Evolutionary conservation across 1,139 yeast genomes (phyloP).

Genomic region (Candida sp.): DNA sequence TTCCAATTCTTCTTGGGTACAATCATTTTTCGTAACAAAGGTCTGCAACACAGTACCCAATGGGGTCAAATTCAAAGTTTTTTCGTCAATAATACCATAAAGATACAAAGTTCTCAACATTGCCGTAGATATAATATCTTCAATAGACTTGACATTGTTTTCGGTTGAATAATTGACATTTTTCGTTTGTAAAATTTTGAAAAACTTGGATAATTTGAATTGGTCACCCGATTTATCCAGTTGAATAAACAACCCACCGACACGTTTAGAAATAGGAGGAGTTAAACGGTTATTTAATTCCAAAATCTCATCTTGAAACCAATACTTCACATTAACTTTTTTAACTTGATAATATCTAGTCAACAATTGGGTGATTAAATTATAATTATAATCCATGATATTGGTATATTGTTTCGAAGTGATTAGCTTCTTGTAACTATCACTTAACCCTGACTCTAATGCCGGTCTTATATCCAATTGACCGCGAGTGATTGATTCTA

Average conservation of each 20-base stretch:
- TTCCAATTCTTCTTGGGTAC: slow-evolving; percentile 14
- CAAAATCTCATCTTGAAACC: slow-evolving; percentile 51
- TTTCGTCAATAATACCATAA: slow-evolving; percentile 50
- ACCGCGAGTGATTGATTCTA: slow-evolving; percentile 70
- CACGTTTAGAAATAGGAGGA: slow-evolving; percentile 32
- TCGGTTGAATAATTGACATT: slow-evolving; percentile 10
- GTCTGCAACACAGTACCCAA: slow-evolving; percentile 56
- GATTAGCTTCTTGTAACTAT: slow-evolving; percentile 57
- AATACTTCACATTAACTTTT: slow-evolving; percentile 53
- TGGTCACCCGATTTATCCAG: slow-evolving; percentile 17
- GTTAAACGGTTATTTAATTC: slow-evolving; percentile 51
- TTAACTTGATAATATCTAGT: slow-evolving; percentile 86
- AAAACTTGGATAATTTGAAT: slow-evolving; percentile 34
- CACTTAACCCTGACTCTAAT: slow-evolving; percentile 59
- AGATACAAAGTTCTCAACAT: slow-evolving; percentile 56
- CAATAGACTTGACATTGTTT: slow-evolving; percentile 30
- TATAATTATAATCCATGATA: slow-evolving; percentile 57
- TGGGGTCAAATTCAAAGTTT: slow-evolving; percentile 39
- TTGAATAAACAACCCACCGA: slow-evolving; percentile 32
- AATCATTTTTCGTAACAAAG: slow-evolving; percentile 18
- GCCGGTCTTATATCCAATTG: slow-evolving; percentile 64
- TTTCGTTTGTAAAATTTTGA: slow-evolving; percentile 20
- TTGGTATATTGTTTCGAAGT: slow-evolving; percentile 44
- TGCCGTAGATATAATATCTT: slow-evolving; percentile 60
- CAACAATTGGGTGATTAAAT: slow-evolving; percentile 67